These are phyloP conservation scores for Beauveria caledonica DNA, from an alignment of 2,329 filamentous ascomycete species.

Conservation along the genomic window DNA sequence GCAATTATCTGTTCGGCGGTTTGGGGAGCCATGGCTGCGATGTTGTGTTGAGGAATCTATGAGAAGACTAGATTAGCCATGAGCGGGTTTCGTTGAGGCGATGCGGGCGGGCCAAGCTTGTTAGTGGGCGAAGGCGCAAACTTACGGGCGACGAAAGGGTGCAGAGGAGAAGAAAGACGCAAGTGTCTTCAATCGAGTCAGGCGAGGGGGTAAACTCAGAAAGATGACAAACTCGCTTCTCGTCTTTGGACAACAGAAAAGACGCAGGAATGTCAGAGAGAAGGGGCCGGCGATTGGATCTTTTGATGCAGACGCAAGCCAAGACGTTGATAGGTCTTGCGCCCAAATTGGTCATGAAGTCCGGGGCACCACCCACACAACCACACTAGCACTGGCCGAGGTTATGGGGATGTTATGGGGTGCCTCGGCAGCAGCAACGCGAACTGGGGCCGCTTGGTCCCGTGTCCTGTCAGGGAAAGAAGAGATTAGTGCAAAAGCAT, in stretches of 20 bases:
- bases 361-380: slow-evolving; percentile 3
- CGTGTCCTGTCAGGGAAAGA: neutral
- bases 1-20: slow-evolving; percentile 4
- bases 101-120: neutral
- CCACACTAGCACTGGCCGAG: slow-evolving; percentile 8
- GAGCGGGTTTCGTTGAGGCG: neutral
- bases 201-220: neutral
- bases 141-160: neutral
- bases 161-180: neutral
- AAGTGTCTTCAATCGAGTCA: neutral
- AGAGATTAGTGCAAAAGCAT: neutral
- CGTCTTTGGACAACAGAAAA: neutral
- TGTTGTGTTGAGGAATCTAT: slow-evolving; percentile 21
- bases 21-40: slow-evolving; percentile 4
- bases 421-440: slow-evolving; percentile 5
- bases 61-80: neutral
- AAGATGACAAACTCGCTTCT: slow-evolving; percentile 3
- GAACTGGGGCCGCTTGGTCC: neutral
- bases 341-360: slow-evolving; percentile 6
- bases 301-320: neutral
- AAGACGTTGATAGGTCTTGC: neutral
- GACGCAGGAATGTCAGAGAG: neutral
- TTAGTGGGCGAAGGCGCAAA: neutral
- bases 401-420: slow-evolving; percentile 7
- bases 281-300: slow-evolving; percentile 1